phyloP scores from a whole-genome alignment of 2,329 filamentous ascomycete species.

The Talaromyces sp. region DNA sequence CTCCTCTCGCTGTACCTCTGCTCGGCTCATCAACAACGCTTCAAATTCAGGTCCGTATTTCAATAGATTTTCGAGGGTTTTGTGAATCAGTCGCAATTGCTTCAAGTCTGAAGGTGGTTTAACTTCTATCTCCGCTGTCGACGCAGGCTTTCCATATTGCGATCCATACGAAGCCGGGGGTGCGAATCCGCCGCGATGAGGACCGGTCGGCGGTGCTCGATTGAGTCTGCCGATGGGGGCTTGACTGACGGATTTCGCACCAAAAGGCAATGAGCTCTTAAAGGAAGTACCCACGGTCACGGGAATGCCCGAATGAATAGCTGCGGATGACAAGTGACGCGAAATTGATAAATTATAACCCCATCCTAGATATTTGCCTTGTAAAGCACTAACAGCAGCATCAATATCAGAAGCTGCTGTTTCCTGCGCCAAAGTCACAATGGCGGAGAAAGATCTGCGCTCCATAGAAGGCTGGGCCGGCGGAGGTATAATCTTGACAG shows the following conservation, averaged over 20 bases:
- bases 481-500: slow-evolving; percentile 66
- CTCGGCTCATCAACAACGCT: slow-evolving; percentile 81
- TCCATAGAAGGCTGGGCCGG: slow-evolving; percentile 52
- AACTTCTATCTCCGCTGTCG: slow-evolving; percentile 66
- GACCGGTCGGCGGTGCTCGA: slow-evolving; percentile 48
- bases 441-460: slow-evolving; percentile 70
- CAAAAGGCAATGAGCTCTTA: slow-evolving; percentile 65
- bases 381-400: slow-evolving; percentile 69
- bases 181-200: slow-evolving; percentile 64
- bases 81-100: slow-evolving; percentile 80
- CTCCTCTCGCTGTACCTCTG: slow-evolving; percentile 79
- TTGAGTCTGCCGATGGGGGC: slow-evolving; percentile 46
- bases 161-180: slow-evolving; percentile 69
- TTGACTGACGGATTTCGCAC: slow-evolving; percentile 64
- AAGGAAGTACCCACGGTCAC: slow-evolving; percentile 47
- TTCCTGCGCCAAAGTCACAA: slow-evolving; percentile 76
- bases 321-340: slow-evolving; percentile 74
- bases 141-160: slow-evolving; percentile 45
- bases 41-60: slow-evolving; percentile 84
- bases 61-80: slow-evolving; percentile 75
- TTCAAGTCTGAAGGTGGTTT: slow-evolving; percentile 73
- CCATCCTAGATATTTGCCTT: slow-evolving; percentile 80
- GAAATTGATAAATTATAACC: slow-evolving; percentile 79
- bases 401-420: slow-evolving; percentile 83
- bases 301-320: slow-evolving; percentile 56